These are phyloP conservation scores for Citrus inodora DNA, from an alignment of 345 rosid species.

Conservation along the genomic window DNA sequence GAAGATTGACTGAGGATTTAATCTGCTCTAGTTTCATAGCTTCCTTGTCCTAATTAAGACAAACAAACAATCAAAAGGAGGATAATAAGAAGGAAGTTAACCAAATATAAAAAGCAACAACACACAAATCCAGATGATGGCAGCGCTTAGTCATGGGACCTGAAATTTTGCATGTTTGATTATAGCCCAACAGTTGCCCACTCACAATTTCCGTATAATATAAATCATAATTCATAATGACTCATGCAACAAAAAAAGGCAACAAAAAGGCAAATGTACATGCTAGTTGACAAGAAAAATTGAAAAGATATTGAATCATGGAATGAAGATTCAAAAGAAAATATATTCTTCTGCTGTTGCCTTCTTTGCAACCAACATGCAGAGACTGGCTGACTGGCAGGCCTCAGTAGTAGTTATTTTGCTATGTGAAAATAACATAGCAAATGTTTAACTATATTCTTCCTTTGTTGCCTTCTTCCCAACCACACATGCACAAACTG, in stretches of 20 bases:
- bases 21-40: slow-evolving; percentile 56
- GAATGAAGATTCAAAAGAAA: neutral
- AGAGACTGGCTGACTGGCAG: neutral
- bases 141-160: neutral
- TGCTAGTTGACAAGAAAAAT: neutral
- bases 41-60: slow-evolving; percentile 44
- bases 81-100: too few species aligned
- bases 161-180: neutral
- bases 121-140: neutral
- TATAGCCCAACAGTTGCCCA: neutral
- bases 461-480: neutral
- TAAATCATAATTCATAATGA: neutral
- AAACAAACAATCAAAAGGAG: neutral
- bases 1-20: slow-evolving; percentile 53
- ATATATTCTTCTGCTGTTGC: neutral
- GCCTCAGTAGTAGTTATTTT: neutral
- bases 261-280: neutral
- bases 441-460: neutral
- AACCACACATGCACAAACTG: neutral
- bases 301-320: neutral
- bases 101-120: neutral
- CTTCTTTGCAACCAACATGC: neutral
- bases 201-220: neutral
- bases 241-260: too few species aligned
- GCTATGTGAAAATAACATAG: neutral